These are phyloP conservation scores for Bipolaris zeicola DNA, from an alignment of 2,329 filamentous ascomycete genomes.

Conservation along the genomic window DNA sequence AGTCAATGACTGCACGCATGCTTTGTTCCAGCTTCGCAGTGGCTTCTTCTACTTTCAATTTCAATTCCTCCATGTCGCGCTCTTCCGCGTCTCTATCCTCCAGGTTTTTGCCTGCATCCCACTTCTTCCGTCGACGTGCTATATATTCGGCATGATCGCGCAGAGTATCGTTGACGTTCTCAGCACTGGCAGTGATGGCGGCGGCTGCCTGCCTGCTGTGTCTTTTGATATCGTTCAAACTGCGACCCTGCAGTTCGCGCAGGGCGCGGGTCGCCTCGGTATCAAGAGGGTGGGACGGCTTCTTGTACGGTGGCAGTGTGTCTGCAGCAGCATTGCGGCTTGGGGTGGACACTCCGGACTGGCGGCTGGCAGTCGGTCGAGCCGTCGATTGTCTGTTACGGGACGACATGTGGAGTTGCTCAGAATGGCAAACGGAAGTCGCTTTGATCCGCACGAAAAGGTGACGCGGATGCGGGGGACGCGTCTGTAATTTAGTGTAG, in stretches of 20 bases:
- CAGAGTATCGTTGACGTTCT: conserved; percentile 62
- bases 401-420: conserved; percentile 28
- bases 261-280: conserved; percentile 54
- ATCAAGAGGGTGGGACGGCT: conserved; percentile 59
- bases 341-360: not conserved
- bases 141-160: conserved; percentile 48
- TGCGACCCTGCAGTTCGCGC: conserved; percentile 50
- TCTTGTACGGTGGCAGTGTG: conserved; percentile 59
- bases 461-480: conserved; percentile 10
- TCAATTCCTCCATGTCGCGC: conserved; percentile 46
- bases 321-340: conserved; percentile 16
- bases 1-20: conserved; percentile 65
- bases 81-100: conserved; percentile 50
- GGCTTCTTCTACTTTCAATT: conserved; percentile 55
- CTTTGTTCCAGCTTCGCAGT: conserved; percentile 63
- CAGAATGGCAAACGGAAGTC: not conserved
- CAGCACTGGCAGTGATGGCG: conserved; percentile 57
- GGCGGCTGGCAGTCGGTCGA: conserved; percentile 23
- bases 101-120: conserved; percentile 43
- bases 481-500: not conserved
- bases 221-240: conserved; percentile 53
- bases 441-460: not conserved
- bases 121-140: conserved; percentile 40
- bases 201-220: conserved; percentile 56
- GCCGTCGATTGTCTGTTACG: conserved; percentile 21